Percentiles rank a stretch among this genome's conserved stretches.
Evolutionary conservation across 2,329 filamentous ascomycete genomes (phyloP).

Genomic region (Fusarium vanettenii): DNA sequence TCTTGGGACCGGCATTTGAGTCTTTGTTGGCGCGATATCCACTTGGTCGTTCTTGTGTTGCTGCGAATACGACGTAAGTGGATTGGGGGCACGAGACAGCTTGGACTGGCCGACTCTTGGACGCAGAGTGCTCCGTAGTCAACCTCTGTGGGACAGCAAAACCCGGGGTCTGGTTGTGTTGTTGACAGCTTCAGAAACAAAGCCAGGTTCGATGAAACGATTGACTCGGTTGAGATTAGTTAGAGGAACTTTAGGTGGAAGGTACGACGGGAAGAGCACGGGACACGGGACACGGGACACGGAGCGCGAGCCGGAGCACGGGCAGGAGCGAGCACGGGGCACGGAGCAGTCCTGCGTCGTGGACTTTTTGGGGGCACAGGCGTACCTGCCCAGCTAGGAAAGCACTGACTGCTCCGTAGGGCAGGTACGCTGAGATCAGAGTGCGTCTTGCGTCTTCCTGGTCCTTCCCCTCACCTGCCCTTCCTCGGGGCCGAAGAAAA

Average conservation of each 20-base stretch:
- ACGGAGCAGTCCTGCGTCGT: conserved; percentile 8
- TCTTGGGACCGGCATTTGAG: conserved; percentile 24
- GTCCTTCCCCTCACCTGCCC: background rate
- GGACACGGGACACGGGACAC: conserved; percentile 26
- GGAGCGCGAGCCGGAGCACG: conserved; percentile 34
- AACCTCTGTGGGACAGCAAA: background rate
- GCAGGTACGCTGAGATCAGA: conserved; percentile 7
- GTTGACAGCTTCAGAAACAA: background rate
- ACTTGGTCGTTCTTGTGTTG: conserved; percentile 1
- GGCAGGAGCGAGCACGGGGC: conserved; percentile 29
- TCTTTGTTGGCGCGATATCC: background rate
- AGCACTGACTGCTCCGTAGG: conserved; percentile 20
- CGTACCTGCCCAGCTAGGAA: conserved; percentile 35
- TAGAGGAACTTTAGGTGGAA: conserved; percentile 27
- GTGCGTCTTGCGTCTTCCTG: background rate
- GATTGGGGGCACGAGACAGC: background rate
- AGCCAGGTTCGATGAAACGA: background rate
- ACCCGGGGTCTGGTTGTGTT: background rate
- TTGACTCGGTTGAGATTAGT: conserved; percentile 24
- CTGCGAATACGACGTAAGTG: conserved; percentile 2
- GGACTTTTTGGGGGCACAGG: conserved; percentile 16
- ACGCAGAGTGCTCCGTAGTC: background rate
- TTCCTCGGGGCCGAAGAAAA: conserved; percentile 8
- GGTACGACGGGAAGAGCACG: conserved; percentile 25
- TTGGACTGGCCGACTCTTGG: background rate